A percentile compares a stretch with the other conserved stretches of the same genome.
Conservation (phyloP, 2,329 filamentous ascomycete species). For the Aspergillus spinulosporus region DNA sequence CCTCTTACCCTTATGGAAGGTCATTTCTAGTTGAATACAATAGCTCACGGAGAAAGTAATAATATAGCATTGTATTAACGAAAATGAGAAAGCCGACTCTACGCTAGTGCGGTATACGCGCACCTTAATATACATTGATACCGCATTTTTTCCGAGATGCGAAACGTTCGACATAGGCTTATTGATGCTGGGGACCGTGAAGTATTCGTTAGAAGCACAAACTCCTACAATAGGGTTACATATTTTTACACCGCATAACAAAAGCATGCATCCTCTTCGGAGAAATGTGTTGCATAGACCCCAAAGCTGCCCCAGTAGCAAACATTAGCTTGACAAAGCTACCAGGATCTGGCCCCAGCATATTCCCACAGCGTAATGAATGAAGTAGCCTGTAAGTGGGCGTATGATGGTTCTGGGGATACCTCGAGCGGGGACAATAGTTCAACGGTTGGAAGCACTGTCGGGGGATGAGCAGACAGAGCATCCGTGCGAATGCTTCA, state of each 20-base stretch:
- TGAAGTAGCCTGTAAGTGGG: background rate
- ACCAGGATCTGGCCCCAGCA: background rate
- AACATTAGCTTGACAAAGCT: background rate
- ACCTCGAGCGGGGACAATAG: background rate
- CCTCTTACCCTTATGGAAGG: too few species aligned
- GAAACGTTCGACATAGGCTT: background rate
- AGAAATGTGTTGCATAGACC: background rate
- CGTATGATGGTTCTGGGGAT: background rate
- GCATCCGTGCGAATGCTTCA: background rate
- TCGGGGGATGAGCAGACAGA: background rate
- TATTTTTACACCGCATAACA: conserved; percentile 1
- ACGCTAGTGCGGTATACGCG: background rate
- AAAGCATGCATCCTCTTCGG: background rate
- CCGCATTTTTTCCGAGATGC: background rate
- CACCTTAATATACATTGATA: too few species aligned
- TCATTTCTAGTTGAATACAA: too few species aligned
- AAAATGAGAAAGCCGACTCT: background rate
- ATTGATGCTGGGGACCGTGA: background rate
- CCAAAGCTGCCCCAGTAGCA: background rate
- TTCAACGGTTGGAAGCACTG: background rate
- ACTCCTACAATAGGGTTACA: background rate
- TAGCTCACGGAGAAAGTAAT: too few species aligned
- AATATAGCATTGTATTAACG: too few species aligned
- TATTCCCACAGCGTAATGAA: background rate
- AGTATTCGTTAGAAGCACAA: background rate